Evolutionary conservation across 176 grass and related monocot genomes (phyloP).

Genomic region (Melocanna baccifera): DNA sequence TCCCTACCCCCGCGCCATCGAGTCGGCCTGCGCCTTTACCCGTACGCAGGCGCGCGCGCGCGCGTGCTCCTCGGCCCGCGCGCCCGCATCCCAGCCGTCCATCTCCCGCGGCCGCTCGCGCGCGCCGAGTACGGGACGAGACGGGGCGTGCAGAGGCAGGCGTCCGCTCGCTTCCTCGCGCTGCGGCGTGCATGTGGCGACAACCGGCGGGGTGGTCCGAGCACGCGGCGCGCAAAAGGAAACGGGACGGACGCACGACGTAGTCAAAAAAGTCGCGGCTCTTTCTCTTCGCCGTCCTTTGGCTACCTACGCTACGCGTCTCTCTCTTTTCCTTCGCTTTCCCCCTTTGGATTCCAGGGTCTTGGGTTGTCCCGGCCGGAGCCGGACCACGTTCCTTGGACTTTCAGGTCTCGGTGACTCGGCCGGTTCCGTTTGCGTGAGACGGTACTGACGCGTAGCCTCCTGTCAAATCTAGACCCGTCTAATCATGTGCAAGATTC

Average conservation of each 20-base stretch:
- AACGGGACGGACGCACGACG: constrained; percentile 2
- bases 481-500: constrained; percentile 43
- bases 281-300: constrained; percentile 13
- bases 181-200: constrained; percentile 39
- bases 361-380: background rate
- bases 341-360: background rate
- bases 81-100: constrained; percentile 15
- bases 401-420: background rate
- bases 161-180: background rate
- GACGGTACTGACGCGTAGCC: background rate
- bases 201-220: background rate
- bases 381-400: background rate
- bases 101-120: background rate
- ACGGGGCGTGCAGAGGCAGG: background rate
- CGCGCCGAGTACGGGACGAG: constrained; percentile 35
- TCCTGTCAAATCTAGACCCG: background rate
- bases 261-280: constrained; percentile 39
- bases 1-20: background rate
- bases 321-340: background rate
- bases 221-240: constrained; percentile 18
- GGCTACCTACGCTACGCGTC: background rate
- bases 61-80: constrained; percentile 64
- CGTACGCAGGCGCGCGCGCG: background rate
- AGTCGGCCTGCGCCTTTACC: background rate
- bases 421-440: background rate